Percentiles rank a stretch among this genome's conserved stretches.
phyloP scores from a whole-genome alignment of 192 early-diverging fungal genomes.

The Ambispora gerdemannii region DNA sequence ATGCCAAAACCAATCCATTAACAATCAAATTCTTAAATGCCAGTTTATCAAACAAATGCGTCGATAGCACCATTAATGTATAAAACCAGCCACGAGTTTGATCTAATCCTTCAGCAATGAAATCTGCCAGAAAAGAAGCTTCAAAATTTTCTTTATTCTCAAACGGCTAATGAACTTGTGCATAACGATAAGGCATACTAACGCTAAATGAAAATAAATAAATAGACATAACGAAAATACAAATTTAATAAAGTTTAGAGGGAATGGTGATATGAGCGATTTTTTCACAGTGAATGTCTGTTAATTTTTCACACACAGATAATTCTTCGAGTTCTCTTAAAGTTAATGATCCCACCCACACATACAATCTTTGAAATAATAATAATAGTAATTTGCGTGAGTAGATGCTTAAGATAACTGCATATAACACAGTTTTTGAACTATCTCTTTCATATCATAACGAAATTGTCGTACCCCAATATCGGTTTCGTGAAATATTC shows the following conservation, averaged over 20 bases:
- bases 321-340: constrained; percentile 85
- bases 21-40: constrained; percentile 98
- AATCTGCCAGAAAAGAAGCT: constrained; percentile 92
- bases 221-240: no score
- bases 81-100: constrained; percentile 99
- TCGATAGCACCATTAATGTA: constrained; percentile 94
- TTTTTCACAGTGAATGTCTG: constrained; percentile 93
- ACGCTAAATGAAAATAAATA: no score
- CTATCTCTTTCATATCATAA: constrained; percentile 86
- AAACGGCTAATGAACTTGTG: constrained; percentile 98
- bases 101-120: constrained; percentile 98
- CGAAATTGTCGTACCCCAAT: constrained; percentile 99
- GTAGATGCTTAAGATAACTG: no score
- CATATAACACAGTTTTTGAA: no score
- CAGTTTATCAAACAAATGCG: constrained; percentile 90
- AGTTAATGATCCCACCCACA: constrained; percentile 89
- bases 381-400: no score
- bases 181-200: constrained; percentile 99
- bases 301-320: constrained; percentile 79
- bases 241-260: no score
- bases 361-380: constrained; percentile 64
- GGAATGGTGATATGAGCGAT: constrained; percentile 97
- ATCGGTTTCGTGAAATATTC: constrained; percentile 96
- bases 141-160: constrained; percentile 91
- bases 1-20: constrained; percentile 91